Conservation (phyloP, 2,329 filamentous ascomycete genomes). For the Talaromyces sp. region DNA sequence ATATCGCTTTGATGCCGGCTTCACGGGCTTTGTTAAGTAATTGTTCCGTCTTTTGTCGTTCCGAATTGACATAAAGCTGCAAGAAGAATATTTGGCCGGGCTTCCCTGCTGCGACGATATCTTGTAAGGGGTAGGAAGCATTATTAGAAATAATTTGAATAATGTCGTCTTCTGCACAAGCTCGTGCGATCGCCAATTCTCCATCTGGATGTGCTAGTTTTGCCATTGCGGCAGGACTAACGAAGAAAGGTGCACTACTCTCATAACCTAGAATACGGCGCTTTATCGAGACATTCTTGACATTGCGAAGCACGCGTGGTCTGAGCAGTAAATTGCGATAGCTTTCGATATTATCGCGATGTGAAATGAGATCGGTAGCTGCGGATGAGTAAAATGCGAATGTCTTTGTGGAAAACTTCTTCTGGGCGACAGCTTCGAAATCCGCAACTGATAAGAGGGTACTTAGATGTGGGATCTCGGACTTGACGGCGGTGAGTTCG, state of each 20-base stretch:
- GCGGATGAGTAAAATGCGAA: constrained; percentile 16
- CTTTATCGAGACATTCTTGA: constrained; percentile 23
- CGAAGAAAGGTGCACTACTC: constrained; percentile 11
- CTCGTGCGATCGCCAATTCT: constrained; percentile 52
- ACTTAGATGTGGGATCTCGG: constrained; percentile 5
- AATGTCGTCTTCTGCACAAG: constrained; percentile 44
- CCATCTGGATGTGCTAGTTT: constrained; percentile 56
- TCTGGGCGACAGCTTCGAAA: constrained; percentile 8
- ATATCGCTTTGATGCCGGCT: constrained; percentile 20
- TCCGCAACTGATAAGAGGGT: constrained; percentile 3
- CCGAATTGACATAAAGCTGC: constrained; percentile 47
- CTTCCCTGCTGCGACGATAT: constrained; percentile 42
- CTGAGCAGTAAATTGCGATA: constrained; percentile 31
- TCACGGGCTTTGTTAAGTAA: constrained; percentile 29
- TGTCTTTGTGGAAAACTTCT: constrained; percentile 10
- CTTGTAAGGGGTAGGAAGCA: constrained; percentile 51
- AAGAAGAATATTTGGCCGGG: constrained; percentile 40
- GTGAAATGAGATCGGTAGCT: constrained; percentile 14
- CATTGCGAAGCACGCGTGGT: constrained; percentile 45
- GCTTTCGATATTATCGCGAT: constrained; percentile 6
- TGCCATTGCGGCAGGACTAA: constrained; percentile 51
- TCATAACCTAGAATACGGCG: constrained; percentile 9
- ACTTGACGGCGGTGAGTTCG: background rate
- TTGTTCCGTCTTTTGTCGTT: constrained; percentile 38
- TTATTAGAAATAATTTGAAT: constrained; percentile 55